Conservation (phyloP, 2,329 filamentous ascomycete genomes). For the Fusarium chlamydosporum region DNA sequence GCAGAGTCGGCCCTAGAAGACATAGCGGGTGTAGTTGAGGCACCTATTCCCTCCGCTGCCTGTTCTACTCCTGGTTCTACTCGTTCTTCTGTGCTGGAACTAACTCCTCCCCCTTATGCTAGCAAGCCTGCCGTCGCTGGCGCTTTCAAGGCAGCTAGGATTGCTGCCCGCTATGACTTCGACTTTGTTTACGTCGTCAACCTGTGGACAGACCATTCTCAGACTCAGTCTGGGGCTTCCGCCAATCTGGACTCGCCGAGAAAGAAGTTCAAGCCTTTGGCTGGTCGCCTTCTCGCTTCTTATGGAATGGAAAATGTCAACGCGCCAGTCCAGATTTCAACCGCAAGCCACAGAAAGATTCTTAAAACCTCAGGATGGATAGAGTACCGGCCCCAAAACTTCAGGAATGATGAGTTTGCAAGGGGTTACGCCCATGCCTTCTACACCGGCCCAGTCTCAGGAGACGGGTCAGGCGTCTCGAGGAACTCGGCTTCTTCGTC, state of each 20-base stretch:
- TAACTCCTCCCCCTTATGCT: constrained; percentile 62
- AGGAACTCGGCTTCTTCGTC: constrained; percentile 49
- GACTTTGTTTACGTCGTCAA: constrained; percentile 72
- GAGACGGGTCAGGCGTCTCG: constrained; percentile 45
- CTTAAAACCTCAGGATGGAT: constrained; percentile 66
- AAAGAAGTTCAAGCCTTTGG: constrained; percentile 51
- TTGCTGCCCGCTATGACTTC: constrained; percentile 69
- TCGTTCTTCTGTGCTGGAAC: constrained; percentile 57
- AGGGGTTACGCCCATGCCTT: constrained; percentile 69
- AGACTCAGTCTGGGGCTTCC: constrained; percentile 15
- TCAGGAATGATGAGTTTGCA: constrained; percentile 61
- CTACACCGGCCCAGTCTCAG: constrained; percentile 60
- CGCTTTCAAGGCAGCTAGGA: constrained; percentile 68
- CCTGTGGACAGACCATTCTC: constrained; percentile 63
- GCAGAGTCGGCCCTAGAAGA: constrained; percentile 59
- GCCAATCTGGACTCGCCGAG: constrained; percentile 21
- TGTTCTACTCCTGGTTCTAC: constrained; percentile 46
- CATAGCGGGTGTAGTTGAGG: constrained; percentile 21
- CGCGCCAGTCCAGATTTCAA: constrained; percentile 67
- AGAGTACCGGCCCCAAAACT: constrained; percentile 63
- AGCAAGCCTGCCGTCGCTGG: constrained; percentile 63
- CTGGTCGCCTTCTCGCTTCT: constrained; percentile 67
- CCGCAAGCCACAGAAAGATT: constrained; percentile 64
- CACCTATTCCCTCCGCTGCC: constrained; percentile 38
- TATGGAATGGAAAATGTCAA: constrained; percentile 67